phyloP scores from a whole-genome alignment of 805 yeast species.

The Cyberlindnera nakhonratchasimensis region DNA sequence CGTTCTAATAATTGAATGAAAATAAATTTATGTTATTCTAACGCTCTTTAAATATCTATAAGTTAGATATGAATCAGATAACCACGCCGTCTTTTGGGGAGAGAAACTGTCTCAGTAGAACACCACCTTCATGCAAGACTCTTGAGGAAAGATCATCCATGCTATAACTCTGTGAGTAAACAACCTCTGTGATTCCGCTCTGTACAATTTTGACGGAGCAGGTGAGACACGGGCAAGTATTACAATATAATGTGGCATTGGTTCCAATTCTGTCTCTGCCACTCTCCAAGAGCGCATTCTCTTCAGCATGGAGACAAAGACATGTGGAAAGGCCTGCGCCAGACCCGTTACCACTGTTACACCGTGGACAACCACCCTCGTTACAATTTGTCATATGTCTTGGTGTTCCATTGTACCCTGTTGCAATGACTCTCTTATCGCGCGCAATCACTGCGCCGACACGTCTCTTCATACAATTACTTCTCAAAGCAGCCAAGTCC shows the following conservation, averaged over 20 bases:
- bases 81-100: slow-evolving; percentile 27
- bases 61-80: slow-evolving; percentile 4
- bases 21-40: no score
- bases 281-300: slow-evolving; percentile 89
- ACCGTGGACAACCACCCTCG: slow-evolving; percentile 92
- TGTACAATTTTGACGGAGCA: slow-evolving; percentile 95
- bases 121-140: slow-evolving; percentile 73
- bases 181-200: slow-evolving; percentile 86
- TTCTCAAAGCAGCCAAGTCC: slow-evolving; percentile 84
- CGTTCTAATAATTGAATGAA: background rate
- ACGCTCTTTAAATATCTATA: background rate
- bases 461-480: slow-evolving; percentile 95
- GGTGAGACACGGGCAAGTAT: slow-evolving; percentile 96
- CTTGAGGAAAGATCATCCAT: slow-evolving; percentile 80
- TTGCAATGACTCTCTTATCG: slow-evolving; percentile 82
- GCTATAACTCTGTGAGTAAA: slow-evolving; percentile 85
- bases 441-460: slow-evolving; percentile 95
- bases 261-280: slow-evolving; percentile 81
- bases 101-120: slow-evolving; percentile 59
- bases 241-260: slow-evolving; percentile 74
- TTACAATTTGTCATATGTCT: slow-evolving; percentile 83
- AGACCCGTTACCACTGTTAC: slow-evolving; percentile 63
- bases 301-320: slow-evolving; percentile 94
- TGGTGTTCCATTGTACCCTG: slow-evolving; percentile 98
- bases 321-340: slow-evolving; percentile 79